Evolutionary conservation across 768 basidiomycete genomes (phyloP).

Genomic region (Leccinum subgranulosum): DNA sequence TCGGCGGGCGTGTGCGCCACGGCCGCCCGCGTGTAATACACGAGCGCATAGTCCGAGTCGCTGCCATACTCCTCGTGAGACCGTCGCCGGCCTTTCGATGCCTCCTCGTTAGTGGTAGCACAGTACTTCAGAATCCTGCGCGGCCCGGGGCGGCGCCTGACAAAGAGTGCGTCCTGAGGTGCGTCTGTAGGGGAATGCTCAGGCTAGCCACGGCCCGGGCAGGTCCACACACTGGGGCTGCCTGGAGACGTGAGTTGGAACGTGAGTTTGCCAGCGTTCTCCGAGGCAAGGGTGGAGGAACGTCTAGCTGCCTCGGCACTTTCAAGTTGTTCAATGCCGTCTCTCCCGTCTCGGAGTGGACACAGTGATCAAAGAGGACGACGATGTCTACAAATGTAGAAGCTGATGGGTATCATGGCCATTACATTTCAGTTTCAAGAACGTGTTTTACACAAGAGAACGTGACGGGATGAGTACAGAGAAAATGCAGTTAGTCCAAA

Average conservation of each 20-base stretch:
- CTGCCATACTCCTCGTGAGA: slow-evolving; percentile 1
- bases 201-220: too few species aligned
- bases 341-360: slow-evolving; percentile 11
- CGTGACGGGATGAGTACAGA: not conserved
- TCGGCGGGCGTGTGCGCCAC: not conserved
- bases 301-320: slow-evolving; percentile 15
- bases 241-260: too few species aligned
- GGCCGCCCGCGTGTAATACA: not conserved
- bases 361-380: slow-evolving; percentile 17
- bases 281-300: slow-evolving; percentile 13
- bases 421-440: not conserved
- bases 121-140: not conserved
- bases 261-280: not conserved
- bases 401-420: slow-evolving; percentile 13
- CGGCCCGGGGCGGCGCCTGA: not conserved
- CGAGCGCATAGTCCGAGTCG: not conserved
- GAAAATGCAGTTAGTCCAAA: not conserved
- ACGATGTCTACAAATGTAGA: slow-evolving; percentile 18
- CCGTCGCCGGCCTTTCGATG: not conserved
- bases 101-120: not conserved
- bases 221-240: too few species aligned
- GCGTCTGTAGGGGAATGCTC: not conserved
- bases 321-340: slow-evolving; percentile 23
- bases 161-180: slow-evolving; percentile 7
- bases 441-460: not conserved